Conservation (phyloP, 306 rosid genomes). For the Cicer judaicum region DNA sequence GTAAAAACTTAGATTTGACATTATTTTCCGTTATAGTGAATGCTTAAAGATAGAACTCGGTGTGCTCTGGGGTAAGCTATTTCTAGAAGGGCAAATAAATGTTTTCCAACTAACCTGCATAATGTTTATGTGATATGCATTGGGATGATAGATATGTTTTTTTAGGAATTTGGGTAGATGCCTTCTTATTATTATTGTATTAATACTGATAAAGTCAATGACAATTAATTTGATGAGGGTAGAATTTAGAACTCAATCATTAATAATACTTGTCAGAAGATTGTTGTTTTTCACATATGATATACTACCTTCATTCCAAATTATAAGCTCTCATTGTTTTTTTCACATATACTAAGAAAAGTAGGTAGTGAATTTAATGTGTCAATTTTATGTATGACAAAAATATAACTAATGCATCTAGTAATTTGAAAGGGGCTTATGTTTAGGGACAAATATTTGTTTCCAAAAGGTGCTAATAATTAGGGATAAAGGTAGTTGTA, state of each 20-base stretch:
- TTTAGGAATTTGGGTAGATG: slow-evolving; percentile 19
- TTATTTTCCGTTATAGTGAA: slow-evolving; percentile 19
- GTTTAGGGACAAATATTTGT: too few relatives aligned
- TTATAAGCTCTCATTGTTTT: too few relatives aligned
- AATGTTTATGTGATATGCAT: slow-evolving; percentile 19
- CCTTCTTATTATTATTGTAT: slow-evolving; percentile 11
- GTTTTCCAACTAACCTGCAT: slow-evolving; percentile 27
- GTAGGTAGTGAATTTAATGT: too few relatives aligned
- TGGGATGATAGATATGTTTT: slow-evolving; percentile 17
- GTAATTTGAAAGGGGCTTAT: too few relatives aligned
- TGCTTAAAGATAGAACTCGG: slow-evolving; percentile 31
- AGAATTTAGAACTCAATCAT: neutral
- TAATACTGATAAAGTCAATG: neutral
- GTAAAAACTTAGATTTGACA: slow-evolving; percentile 8
- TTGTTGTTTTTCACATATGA: slow-evolving; percentile 2
- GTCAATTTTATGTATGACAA: too few relatives aligned
- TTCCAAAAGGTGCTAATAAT: too few relatives aligned
- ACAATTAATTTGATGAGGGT: slow-evolving; percentile 1
- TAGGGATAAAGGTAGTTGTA: too few relatives aligned
- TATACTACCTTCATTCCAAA: neutral
- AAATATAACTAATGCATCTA: too few relatives aligned
- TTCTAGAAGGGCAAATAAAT: slow-evolving; percentile 27
- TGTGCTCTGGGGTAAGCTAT: neutral
- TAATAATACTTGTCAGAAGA: neutral
- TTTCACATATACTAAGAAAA: too few relatives aligned